Evolutionary conservation across 2,329 filamentous ascomycete genomes (phyloP), one percentile per base, ranked within the genome.

Genomic region (Sporothrix inflata): DNA sequence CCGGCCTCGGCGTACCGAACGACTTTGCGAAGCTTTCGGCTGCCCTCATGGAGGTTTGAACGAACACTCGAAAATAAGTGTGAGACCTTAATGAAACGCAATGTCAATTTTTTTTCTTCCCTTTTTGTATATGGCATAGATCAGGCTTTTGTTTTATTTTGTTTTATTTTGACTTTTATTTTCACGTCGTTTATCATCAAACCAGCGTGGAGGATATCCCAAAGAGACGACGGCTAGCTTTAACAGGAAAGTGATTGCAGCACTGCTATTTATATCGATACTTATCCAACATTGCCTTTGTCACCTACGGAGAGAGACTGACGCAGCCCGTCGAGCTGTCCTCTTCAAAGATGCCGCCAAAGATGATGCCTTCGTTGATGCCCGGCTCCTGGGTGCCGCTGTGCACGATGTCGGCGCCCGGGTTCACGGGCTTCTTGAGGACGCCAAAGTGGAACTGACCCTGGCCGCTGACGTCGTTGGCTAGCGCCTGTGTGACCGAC

Each of bases 401-500:
- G 77, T 83, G 84, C 60, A 82, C 82, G 51, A 87, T 81, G 75
- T 88, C 84, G 61, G 75, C 77, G 42, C 79, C 80, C 45, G 78
- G 74, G 70, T 85, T 82, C 65, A 85, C 83, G 6, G 86, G 84
- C 82, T 90, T 90, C 84, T 90, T 90, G 73, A 91, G 81, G 1
- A 90, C 77, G 47, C 89, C 89, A 69, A 90, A 85, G 77, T 91
- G 89, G 78, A 85, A 89, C 78, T 90, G 87, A 27, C 89, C 89
- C 71, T 85, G 83, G 5, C 88, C 88, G 53, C 83, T 82, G 71
- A 89, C 82, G 75, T 89, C 83, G 75, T 88, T 87, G 53, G 79
- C 27, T 0, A 86, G 76, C 0, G 84, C 79, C 21, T 81, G 78
- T 0, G 83, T 87, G n/a, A 86, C 84, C 1, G 81, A 77, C 42